Evolutionary conservation across 768 basidiomycete genomes (phyloP), one percentile per base, ranked within the genome.

Genomic region (Saitozyma sp.): DNA sequence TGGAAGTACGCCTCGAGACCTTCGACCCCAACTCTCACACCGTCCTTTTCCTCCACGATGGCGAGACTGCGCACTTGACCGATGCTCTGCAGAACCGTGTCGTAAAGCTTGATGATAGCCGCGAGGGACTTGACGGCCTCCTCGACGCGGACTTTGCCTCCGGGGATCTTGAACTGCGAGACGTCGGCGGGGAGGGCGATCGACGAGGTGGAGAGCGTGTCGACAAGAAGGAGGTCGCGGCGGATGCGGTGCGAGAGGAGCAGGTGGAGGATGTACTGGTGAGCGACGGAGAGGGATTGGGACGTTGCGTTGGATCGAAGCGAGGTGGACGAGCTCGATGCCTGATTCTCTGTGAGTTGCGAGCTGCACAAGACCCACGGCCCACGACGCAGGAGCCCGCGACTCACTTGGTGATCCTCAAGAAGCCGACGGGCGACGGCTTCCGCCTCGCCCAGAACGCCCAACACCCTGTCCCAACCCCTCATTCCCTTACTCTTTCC

Each of bases 401-500:
- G 29, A 29, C 82, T 59, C 60, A 90, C 91, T 84, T 92, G 87
- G 61, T 94, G 89, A n/a, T 86, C 85, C 73, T 94, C 93, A 37
- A 86, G 82, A 29, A 95, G 82, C 74, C 88, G 89, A 59, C 88
- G 83, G 3, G 91, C 86, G 0, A 92, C 86, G 6, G 87, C 88
- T 75, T 95, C 93, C 2, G 92, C 93, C 59, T 98, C 94, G 59
- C 91, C 91, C 63, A 96, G 78, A 0, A 91, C 88, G 20, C 86
- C 84, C 37, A 98, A 83, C 61, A 93, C 86, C 17, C 86, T 86
- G 80, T 96, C 93, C 70, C 91, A 98, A 0, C 90, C 88, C 16
- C 89, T 90, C 62, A 96, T 89, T 69, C 69, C 65, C 43, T 60
- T 67, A 41, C 70, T 71, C 50, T 82, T 79, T 37, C 80, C 81